Evolutionary conservation across 2,329 filamentous ascomycete species (phyloP), one percentile per base, ranked within the genome.

Genomic region (Alternaria triticina): DNA sequence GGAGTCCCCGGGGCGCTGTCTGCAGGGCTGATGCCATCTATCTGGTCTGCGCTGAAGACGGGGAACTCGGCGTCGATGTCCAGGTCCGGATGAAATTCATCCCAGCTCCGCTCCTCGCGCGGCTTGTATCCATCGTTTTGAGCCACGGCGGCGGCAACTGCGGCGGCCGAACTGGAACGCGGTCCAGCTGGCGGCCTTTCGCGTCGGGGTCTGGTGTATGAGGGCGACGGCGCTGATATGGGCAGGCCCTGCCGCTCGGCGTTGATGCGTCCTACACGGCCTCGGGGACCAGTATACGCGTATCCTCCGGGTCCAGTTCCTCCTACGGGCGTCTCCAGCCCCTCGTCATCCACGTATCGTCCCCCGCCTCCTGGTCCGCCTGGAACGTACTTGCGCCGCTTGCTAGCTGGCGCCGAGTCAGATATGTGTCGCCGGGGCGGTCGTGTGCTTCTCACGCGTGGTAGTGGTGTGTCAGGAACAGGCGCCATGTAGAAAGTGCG

Each of bases 61-160:
- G 91, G 88, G 68, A 97, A 91, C 5, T 87, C 88, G 12, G 87
- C 87, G 60, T 97, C 93, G 52, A 97, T 94, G 82, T 98, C 94
- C 56, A 99, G 87, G 73, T 97, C 93, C 0, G 93, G 94, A 80
- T 99, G 96, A 69, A 98, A 98, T 78, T 99, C 96, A 75, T 97
- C 94, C 94, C 95, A 99, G 56, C 93, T 93, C 66, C 95, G 90
- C 83, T 99, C 96, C 82, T 99, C 96, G 75, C 96, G 88, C 30
- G 96, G 96, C 79, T 99, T 99, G 82, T 98, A 98, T 54, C 95
- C 94, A 83, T 98, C 96, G 73, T 90, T 94, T 77, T 97, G 94
- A 70, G 93, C 92, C 62, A 96, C 91, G 5, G 92, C 91, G 6
- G 93, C 94, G 54, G 94, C 93, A 23, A 94, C 92, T 27, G 94